Evolutionary conservation across 768 basidiomycete species (phyloP).

Genomic region (Boletales sp.): DNA sequence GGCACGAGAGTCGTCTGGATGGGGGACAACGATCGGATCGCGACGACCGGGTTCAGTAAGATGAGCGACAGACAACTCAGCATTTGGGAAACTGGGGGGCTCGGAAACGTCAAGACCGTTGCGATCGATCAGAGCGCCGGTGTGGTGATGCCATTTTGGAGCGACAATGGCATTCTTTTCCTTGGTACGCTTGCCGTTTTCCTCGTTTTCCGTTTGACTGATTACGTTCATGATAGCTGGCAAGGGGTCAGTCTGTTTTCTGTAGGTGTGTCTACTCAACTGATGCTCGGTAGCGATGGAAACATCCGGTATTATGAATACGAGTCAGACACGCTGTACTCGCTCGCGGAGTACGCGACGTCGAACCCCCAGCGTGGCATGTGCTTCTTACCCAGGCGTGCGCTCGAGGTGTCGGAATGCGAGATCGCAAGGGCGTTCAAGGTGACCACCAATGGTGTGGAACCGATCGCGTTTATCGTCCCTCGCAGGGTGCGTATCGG

Average conservation of each 20-base stretch:
- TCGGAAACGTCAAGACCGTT: slow-evolving; percentile 74
- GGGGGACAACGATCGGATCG: slow-evolving; percentile 84
- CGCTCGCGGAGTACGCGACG: slow-evolving; percentile 82
- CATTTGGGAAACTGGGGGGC: slow-evolving; percentile 83
- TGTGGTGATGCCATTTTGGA: slow-evolving; percentile 97
- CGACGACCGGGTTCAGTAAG: slow-evolving; percentile 94
- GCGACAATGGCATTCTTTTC: slow-evolving; percentile 89
- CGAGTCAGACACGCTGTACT: slow-evolving; percentile 77
- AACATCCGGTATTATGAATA: slow-evolving; percentile 98
- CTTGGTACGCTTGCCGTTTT: slow-evolving; percentile 45
- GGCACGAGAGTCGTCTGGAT: slow-evolving; percentile 87
- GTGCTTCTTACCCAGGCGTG: slow-evolving; percentile 92
- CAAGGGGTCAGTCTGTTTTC: slow-evolving; percentile 62
- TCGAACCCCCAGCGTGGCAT: slow-evolving; percentile 94
- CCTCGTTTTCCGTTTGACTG: background rate
- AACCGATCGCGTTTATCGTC: slow-evolving; percentile 93
- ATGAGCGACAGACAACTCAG: slow-evolving; percentile 92
- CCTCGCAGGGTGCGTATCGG: slow-evolving; percentile 70
- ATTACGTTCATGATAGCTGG: slow-evolving; percentile 50
- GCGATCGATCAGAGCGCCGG: slow-evolving; percentile 88
- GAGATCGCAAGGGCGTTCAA: slow-evolving; percentile 97
- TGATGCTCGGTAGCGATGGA: slow-evolving; percentile 61
- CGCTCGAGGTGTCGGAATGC: slow-evolving; percentile 84
- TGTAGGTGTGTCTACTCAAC: slow-evolving; percentile 3
- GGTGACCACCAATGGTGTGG: slow-evolving; percentile 65